Conservation (phyloP, 2,329 filamentous ascomycete genomes). For the Pseudogymnoascus sp. region DNA sequence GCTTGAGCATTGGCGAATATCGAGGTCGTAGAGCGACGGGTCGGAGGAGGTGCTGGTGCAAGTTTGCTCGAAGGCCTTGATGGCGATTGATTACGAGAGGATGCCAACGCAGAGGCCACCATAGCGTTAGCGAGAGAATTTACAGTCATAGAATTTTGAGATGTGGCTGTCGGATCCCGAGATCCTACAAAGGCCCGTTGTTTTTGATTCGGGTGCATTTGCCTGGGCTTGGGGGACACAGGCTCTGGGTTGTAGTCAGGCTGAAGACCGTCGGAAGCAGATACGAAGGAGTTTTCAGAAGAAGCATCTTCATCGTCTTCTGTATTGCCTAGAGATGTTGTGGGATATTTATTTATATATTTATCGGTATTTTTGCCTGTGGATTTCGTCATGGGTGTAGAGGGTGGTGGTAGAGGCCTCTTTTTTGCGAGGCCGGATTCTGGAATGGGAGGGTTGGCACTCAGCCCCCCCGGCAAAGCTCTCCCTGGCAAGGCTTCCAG, state of each 20-base stretch:
- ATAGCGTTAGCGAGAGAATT: conserved; percentile 66
- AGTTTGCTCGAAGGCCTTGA: conserved; percentile 15
- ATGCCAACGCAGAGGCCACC: conserved; percentile 65
- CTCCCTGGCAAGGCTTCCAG: neutral
- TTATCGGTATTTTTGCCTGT: neutral
- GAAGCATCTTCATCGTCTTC: conserved; percentile 21
- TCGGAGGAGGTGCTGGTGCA: conserved; percentile 26
- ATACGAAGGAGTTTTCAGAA: conserved; percentile 29
- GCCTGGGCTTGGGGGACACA: neutral
- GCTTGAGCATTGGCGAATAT: conserved; percentile 31
- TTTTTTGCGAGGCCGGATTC: neutral
- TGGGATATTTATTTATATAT: neutral
- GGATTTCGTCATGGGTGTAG: neutral
- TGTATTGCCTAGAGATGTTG: neutral
- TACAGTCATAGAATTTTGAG: conserved; percentile 39
- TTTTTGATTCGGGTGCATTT: neutral
- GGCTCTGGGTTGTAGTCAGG: neutral
- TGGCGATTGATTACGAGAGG: conserved; percentile 44
- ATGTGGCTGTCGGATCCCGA: neutral
- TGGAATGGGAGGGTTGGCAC: neutral
- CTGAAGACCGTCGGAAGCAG: conserved; percentile 22
- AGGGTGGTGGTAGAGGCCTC: neutral
- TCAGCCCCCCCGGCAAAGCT: neutral
- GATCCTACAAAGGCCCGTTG: neutral
- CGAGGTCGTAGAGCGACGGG: conserved; percentile 30